Evolutionary conservation across 805 yeast species (phyloP), one percentile per base, ranked within the genome.

Genomic region (Wickerhamiella cacticola): DNA sequence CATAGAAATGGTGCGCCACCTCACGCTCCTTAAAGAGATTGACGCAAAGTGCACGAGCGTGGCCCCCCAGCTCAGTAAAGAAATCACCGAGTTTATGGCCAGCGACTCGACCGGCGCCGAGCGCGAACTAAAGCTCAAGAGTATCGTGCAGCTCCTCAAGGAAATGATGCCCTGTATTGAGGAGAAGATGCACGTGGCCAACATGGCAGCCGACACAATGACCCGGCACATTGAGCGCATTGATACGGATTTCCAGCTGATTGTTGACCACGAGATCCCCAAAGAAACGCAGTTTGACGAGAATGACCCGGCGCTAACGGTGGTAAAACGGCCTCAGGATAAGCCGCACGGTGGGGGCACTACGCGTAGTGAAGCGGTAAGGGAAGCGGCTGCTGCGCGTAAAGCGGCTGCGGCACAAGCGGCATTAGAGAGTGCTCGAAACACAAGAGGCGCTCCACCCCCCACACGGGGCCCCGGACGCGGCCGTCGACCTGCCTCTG

Each of bases 121-220:
- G 40, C 58, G 64, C 13, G 62, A 61, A 48, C 47, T 56, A 48
- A 50, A 57, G 26, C 60, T 62, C 36, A 53, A 59, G 21, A 65
- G 62, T 33, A 68, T 76, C 25, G 69, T 72, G 26, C 55, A 56
- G 13, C 54, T 69, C 28, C 68, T 77, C 16, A 68, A 71, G 53
- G 95, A 84, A 50, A 70, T 89, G 48, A 78, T 89, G 69, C 96
- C 97, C 0, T 84, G 95, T 52, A 66, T 89, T 48, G 97, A 89
- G 61, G 96, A 92, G 62, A 92, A 92, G 65, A 86, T 92, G 94
- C 96, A 89, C 63, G 96, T 92, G 36, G 89, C 96, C 3, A 80
- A 89, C 1, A 80, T 85, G 34, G 96, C 96, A 19, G 74, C 84
- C 25, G 96, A 88, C 56, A 73, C 80, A 10, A 72, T 87, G 41